Percentiles rank a stretch among this genome's conserved stretches.
These are phyloP conservation scores for Tolypocladium amazonense DNA, from an alignment of 2,329 filamentous ascomycete species.

Conservation along the genomic window DNA sequence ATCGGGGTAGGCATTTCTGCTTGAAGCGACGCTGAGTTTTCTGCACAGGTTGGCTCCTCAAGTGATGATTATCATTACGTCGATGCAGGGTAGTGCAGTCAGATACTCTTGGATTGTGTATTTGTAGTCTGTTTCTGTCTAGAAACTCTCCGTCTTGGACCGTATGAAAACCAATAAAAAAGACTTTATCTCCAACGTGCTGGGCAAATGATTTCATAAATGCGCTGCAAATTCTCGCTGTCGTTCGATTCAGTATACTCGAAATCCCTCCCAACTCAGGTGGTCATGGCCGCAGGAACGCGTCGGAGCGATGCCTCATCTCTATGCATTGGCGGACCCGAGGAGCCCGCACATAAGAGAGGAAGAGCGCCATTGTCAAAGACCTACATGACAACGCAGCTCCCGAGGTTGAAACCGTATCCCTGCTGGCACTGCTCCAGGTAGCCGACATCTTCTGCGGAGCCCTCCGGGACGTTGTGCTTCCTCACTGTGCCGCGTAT, in stretches of 20 bases:
- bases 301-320: not conserved
- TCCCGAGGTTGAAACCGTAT: constrained; percentile 32
- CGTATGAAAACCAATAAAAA: not conserved
- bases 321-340: not conserved
- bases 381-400: constrained; percentile 41
- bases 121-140: too few relatives aligned
- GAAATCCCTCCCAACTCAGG: not conserved
- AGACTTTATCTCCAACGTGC: not conserved
- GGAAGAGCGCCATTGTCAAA: not conserved
- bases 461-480: constrained; percentile 43
- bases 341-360: too few relatives aligned
- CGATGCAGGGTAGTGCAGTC: not conserved
- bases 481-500: constrained; percentile 64
- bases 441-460: constrained; percentile 67
- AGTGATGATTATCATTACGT: too few relatives aligned
- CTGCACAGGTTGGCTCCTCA: too few relatives aligned
- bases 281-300: not conserved
- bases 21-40: too few relatives aligned
- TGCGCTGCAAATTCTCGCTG: not conserved
- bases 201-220: not conserved
- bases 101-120: not conserved
- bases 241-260: not conserved
- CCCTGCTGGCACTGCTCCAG: constrained; percentile 54
- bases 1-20: too few relatives aligned
- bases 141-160: not conserved